A percentile compares a stretch with the other conserved stretches of the same genome.
Conservation (phyloP, 2,329 filamentous ascomycete genomes). For the Aspergillus brunneoviolaceus region DNA sequence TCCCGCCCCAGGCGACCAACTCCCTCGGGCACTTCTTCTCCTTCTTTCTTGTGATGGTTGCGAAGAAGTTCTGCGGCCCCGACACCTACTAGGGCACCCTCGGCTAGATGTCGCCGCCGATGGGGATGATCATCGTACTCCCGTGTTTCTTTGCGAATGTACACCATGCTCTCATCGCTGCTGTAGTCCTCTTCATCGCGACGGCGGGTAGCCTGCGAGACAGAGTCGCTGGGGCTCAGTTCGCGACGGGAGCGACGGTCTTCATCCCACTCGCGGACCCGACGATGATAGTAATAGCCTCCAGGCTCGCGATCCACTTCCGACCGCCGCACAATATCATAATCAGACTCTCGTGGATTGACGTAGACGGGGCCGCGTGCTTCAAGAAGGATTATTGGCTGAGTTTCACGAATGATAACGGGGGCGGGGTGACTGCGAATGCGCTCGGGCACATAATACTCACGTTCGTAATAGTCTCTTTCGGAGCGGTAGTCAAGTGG, state of each 20-base stretch:
- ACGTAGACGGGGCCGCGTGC: constrained; percentile 52
- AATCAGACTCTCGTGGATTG: constrained; percentile 54
- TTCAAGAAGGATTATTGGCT: constrained; percentile 58
- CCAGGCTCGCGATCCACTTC: constrained; percentile 55
- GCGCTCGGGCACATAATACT: constrained; percentile 42
- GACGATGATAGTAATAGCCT: constrained; percentile 62
- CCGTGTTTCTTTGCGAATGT: constrained; percentile 53
- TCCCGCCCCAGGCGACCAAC: constrained; percentile 51
- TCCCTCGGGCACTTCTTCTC: constrained; percentile 53
- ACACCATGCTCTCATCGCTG: constrained; percentile 62
- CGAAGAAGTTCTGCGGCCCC: constrained; percentile 61
- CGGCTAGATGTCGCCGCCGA: constrained; percentile 59
- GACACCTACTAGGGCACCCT: constrained; percentile 60
- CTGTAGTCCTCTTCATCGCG: constrained; percentile 49
- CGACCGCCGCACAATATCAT: constrained; percentile 59
- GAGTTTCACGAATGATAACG: constrained; percentile 53
- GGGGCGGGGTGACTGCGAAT: constrained; percentile 51
- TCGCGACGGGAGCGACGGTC: constrained; percentile 48
- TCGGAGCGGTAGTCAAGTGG: constrained; percentile 45
- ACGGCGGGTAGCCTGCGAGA: constrained; percentile 50
- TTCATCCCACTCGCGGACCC: constrained; percentile 55
- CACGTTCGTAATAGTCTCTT: constrained; percentile 47
- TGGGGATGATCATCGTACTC: constrained; percentile 50
- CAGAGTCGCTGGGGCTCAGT: constrained; percentile 53
- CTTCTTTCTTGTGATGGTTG: constrained; percentile 58